A percentile compares a stretch with the other conserved stretches of the same genome.
phyloP scores from a whole-genome alignment of 129 eudicot genomes.

The Centaurea solstitialis region DNA sequence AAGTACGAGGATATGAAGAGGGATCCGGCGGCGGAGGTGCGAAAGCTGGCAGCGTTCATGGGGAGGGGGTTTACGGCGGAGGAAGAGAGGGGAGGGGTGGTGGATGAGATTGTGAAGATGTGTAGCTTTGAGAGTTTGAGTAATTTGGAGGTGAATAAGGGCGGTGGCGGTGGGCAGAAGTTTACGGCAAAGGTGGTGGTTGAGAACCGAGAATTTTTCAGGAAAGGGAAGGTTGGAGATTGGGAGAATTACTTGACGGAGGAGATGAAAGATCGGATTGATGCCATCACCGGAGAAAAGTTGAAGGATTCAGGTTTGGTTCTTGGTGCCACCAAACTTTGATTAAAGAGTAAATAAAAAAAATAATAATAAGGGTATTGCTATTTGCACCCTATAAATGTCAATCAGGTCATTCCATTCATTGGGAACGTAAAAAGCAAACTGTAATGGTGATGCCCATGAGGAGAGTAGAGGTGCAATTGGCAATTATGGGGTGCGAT shows the following conservation, averaged over 20 bases:
- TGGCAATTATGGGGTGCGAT: no score
- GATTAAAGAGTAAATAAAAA: no score
- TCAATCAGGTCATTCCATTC: no score
- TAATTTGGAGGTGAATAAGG: conserved; percentile 27
- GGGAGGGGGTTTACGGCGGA: conserved; percentile 17
- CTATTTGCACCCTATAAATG: no score
- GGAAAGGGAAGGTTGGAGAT: conserved; percentile 43
- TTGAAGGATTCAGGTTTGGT: conserved; percentile 16
- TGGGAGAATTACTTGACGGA: conserved; percentile 28
- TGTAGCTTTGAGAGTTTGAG: conserved; percentile 36
- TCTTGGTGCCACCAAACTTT: conserved; percentile 6
- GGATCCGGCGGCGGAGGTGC: conserved; percentile 11
- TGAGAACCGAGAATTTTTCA: conserved; percentile 19
- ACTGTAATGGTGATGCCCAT: no score
- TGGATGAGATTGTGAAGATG: conserved; percentile 33
- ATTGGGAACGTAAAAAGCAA: no score
- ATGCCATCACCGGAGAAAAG: conserved; percentile 10
- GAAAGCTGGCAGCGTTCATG: conserved; percentile 31
- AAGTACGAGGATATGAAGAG: conserved; percentile 36
- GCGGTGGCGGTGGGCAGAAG: conserved; percentile 16
- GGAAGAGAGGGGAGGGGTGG: conserved; percentile 25
- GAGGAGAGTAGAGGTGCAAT: no score
- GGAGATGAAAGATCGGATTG: conserved; percentile 33
- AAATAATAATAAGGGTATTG: no score
- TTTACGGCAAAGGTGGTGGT: not conserved